A percentile compares a stretch with the other conserved stretches of the same genome.
These are phyloP conservation scores for Craspedostauros australis DNA, from an alignment of 108 stramenopile genomes.

Conservation along the genomic window DNA sequence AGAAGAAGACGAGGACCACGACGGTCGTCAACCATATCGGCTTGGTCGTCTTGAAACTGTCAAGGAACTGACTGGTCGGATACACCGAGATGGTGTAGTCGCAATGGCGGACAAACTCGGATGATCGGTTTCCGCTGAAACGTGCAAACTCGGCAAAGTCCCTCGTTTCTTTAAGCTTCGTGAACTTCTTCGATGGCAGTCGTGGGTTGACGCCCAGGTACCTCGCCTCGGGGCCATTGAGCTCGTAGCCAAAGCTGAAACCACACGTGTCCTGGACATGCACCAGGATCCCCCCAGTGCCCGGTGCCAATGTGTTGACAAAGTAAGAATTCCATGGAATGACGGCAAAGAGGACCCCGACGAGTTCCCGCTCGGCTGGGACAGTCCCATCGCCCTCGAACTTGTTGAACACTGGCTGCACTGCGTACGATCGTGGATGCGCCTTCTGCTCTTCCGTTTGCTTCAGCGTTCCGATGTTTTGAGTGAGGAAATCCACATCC, in stretches of 20 bases:
- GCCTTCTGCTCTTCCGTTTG: neutral
- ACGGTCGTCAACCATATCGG: slow-evolving; percentile 1
- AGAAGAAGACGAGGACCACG: slow-evolving; percentile 10
- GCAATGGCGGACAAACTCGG: slow-evolving; percentile 4
- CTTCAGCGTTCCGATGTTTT: neutral
- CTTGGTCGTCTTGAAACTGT: neutral
- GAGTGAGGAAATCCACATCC: slow-evolving; percentile 2
- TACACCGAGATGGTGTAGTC: slow-evolving; percentile 3
- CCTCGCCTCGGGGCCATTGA: slow-evolving; percentile 12
- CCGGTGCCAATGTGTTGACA: slow-evolving; percentile 6
- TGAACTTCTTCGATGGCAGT: neutral
- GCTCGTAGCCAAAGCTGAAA: slow-evolving; percentile 1
- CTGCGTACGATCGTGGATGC: neutral
- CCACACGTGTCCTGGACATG: slow-evolving; percentile 8
- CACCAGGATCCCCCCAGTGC: slow-evolving; percentile 1
- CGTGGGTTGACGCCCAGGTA: slow-evolving; percentile 6
- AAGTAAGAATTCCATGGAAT: slow-evolving; percentile 16
- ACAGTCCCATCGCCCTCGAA: neutral
- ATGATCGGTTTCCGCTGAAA: neutral
- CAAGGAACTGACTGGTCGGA: slow-evolving; percentile 3
- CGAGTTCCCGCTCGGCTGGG: no score
- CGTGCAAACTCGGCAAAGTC: slow-evolving; percentile 11
- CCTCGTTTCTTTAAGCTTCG: neutral
- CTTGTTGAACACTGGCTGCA: slow-evolving; percentile 4
- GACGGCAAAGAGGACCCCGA: slow-evolving; percentile 8